Percentiles rank a stretch among this genome's conserved stretches.
phyloP scores from a whole-genome alignment of 495 filamentous ascomycete genomes.

The Xylaria intraflava region DNA sequence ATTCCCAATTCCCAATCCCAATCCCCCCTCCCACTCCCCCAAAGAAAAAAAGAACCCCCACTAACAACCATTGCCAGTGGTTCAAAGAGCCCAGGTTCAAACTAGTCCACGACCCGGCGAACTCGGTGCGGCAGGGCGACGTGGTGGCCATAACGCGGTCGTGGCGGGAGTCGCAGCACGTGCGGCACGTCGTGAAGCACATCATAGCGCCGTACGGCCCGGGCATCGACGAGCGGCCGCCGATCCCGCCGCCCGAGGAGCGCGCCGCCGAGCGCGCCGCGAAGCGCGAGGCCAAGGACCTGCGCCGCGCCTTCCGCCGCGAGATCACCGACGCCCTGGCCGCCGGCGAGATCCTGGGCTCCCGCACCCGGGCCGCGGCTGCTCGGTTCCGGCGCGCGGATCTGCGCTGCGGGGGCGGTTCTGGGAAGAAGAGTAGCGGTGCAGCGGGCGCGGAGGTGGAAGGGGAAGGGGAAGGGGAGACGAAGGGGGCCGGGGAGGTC shows the following conservation, averaged over 20 bases:
- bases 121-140: constrained; percentile 69
- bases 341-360: constrained; percentile 11
- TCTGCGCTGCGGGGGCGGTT: too few relatives aligned
- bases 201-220: constrained; percentile 69
- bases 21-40: background rate
- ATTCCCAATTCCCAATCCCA: background rate
- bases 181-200: constrained; percentile 68
- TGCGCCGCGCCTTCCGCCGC: constrained; percentile 31
- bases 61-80: constrained; percentile 25
- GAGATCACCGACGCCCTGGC: background rate
- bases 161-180: constrained; percentile 54
- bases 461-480: background rate
- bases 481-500: background rate
- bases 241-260: constrained; percentile 59
- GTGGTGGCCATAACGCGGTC: constrained; percentile 70
- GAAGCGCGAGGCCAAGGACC: constrained; percentile 45
- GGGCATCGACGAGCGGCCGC: constrained; percentile 54
- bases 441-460: background rate
- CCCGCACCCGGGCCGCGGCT: constrained; percentile 13
- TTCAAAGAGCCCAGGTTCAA: constrained; percentile 41
- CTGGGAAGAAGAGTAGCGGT: background rate
- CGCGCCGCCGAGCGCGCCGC: constrained; percentile 42
- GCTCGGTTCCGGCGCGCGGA: background rate
- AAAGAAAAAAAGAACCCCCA: background rate
- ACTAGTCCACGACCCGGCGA: constrained; percentile 69